Conservation (phyloP, 441 rosid genomes). For the Manihot esculenta region DNA sequence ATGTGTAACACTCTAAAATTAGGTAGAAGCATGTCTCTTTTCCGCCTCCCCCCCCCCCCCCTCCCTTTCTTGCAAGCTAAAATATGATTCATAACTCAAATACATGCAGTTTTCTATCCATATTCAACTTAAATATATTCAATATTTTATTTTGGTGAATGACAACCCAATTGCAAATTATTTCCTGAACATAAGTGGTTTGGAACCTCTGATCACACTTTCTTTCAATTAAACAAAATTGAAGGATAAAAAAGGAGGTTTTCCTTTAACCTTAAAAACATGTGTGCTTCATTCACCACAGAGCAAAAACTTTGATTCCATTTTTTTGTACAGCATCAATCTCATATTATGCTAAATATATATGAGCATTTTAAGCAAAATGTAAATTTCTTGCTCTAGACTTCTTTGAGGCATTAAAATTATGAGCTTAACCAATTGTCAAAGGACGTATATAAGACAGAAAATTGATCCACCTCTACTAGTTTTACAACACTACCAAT, state of each 20-base stretch:
- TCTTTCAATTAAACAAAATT: neutral
- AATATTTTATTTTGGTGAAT: neutral
- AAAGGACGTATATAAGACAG: neutral
- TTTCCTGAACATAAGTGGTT: neutral
- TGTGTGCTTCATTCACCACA: neutral
- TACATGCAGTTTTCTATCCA: neutral
- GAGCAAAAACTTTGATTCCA: neutral
- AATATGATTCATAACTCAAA: neutral
- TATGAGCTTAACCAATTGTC: neutral
- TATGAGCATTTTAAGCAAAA: neutral
- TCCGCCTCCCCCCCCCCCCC: too few relatives aligned
- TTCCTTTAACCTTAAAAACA: neutral
- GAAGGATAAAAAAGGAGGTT: neutral
- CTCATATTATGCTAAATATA: neutral
- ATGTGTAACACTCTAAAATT: neutral
- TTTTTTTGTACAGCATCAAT: neutral
- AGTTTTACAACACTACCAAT: neutral
- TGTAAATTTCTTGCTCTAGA: constrained; percentile 5
- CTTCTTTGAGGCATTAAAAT: constrained; percentile 15
- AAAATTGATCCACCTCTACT: neutral
- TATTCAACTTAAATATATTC: too few relatives aligned
- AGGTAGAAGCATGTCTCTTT: neutral
- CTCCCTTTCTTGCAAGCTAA: neutral
- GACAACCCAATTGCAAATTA: neutral
- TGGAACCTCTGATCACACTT: neutral